Evolutionary conservation across 129 eudicot genomes (phyloP).

Genomic region (Flaveria linearis): DNA sequence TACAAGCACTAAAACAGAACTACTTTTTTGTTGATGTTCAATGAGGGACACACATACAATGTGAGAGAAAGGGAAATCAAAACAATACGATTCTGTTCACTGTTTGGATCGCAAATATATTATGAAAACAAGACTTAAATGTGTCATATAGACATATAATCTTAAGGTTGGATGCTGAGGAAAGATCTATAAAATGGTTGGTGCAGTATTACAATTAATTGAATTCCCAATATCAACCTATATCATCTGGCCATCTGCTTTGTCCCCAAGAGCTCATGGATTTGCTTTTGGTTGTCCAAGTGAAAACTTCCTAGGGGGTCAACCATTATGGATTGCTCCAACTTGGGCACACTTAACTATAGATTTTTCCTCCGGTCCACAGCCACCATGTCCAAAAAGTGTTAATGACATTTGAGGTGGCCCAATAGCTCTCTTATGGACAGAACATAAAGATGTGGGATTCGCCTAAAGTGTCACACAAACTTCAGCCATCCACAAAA

Average conservation of each 20-base stretch:
- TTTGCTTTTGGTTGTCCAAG: no score
- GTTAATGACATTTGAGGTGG: no score
- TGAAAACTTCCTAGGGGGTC: no score
- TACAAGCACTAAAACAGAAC: not conserved
- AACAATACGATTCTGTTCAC: not conserved
- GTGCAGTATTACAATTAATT: not conserved
- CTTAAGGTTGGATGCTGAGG: not conserved
- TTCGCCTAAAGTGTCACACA: not conserved
- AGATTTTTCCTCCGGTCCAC: no score
- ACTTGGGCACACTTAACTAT: no score
- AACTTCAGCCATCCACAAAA: constrained; percentile 9
- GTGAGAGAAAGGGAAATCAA: not conserved
- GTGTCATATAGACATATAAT: not conserved
- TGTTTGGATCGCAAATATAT: not conserved
- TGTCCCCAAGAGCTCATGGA: no score
- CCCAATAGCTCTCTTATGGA: no score
- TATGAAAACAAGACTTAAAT: not conserved
- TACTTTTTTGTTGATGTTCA: not conserved
- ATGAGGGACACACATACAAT: not conserved
- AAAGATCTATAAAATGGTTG: not conserved
- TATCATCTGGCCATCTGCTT: no score
- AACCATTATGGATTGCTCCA: no score
- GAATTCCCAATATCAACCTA: no score
- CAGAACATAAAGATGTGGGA: no score
- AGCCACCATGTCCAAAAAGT: no score